A percentile compares a stretch with the other conserved stretches of the same genome.
phyloP scores from a whole-genome alignment of 169 alveolate genomes.

The Amoebophrya sp. region DNA sequence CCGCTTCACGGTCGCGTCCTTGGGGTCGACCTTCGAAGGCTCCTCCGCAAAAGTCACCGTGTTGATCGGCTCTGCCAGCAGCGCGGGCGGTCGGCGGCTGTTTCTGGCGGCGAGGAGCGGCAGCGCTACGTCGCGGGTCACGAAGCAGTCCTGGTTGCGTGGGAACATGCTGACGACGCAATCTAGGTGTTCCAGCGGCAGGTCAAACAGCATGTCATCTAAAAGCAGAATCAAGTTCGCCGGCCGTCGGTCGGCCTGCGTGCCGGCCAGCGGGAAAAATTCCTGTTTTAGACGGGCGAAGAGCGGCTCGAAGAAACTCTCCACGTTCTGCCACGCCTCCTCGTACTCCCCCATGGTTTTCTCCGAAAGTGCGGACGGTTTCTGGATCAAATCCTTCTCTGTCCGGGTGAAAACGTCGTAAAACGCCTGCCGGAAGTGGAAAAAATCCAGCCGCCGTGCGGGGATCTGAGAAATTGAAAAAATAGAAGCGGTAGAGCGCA shows the following conservation, averaged over 20 bases:
- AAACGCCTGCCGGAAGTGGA: background rate
- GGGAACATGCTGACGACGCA: background rate
- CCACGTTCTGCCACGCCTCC: background rate
- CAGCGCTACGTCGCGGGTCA: background rate
- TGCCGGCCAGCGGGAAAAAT: background rate
- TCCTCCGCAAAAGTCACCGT: background rate
- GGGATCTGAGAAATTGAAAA: too few relatives aligned
- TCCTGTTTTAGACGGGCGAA: background rate
- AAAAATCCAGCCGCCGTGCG: background rate
- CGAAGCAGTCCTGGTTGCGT: background rate
- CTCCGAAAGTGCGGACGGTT: background rate
- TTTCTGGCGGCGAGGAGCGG: background rate
- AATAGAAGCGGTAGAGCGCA: too few relatives aligned
- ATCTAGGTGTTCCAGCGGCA: background rate
- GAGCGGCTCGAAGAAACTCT: background rate
- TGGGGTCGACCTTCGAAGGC: background rate
- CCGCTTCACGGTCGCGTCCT: background rate
- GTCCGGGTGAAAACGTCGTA: background rate
- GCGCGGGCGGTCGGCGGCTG: too few relatives aligned
- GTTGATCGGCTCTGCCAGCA: too few relatives aligned
- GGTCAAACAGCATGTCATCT: background rate
- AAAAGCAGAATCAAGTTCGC: background rate
- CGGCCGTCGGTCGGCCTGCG: background rate
- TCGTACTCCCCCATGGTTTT: background rate
- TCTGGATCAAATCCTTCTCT: background rate